A percentile compares a stretch with the other conserved stretches of the same genome.
Conservation (phyloP, 176 grass and related monocot species). For the Aegilops tauschii region DNA sequence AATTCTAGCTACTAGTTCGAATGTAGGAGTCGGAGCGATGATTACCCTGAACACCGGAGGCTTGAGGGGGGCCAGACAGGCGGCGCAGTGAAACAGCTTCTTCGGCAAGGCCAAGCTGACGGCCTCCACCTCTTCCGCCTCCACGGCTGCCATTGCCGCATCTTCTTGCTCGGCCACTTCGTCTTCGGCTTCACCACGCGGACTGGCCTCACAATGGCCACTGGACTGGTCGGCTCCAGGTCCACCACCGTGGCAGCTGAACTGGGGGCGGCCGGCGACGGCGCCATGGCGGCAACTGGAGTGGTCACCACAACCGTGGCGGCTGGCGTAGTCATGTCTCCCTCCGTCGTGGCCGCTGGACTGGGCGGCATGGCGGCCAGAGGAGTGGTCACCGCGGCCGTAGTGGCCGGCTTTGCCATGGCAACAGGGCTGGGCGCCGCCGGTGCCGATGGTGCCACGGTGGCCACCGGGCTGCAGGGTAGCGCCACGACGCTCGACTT, state of each 20-base stretch:
- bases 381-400: not conserved
- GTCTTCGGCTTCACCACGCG: not conserved
- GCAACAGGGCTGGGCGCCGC: not conserved
- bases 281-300: not conserved
- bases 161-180: not conserved
- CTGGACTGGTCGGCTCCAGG: not conserved
- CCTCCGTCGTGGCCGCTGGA: not conserved
- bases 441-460: not conserved
- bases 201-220: not conserved
- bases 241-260: not conserved
- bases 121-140: not conserved
- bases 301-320: not conserved
- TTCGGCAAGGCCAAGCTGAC: not conserved
- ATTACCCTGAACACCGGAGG: not conserved
- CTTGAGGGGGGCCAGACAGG: not conserved
- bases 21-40: not conserved
- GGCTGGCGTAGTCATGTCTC: too few relatives aligned
- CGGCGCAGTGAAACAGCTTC: not conserved
- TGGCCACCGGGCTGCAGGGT: not conserved
- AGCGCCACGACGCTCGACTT: not conserved
- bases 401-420: not conserved
- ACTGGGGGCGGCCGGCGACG: too few relatives aligned
- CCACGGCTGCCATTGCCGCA: not conserved
- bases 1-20: not conserved
- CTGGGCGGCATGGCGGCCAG: not conserved